phyloP scores from a whole-genome alignment of 768 basidiomycete genomes.

The Phanerochaete sordida region DNA sequence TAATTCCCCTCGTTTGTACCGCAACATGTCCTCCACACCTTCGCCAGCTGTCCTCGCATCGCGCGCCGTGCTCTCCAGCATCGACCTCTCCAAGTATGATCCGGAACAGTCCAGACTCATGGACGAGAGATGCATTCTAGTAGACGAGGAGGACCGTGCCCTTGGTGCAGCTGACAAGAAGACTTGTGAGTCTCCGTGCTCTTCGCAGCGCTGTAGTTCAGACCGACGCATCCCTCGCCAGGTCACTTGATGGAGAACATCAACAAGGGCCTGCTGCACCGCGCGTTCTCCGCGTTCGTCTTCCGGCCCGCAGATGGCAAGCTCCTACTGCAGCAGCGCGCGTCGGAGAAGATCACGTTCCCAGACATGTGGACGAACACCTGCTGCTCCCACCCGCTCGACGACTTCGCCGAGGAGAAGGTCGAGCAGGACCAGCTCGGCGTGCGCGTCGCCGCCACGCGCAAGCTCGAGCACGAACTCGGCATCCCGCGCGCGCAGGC shows the following conservation, averaged over 20 bases:
- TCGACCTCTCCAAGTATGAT: slow-evolving; percentile 85
- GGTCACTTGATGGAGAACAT: slow-evolving; percentile 99
- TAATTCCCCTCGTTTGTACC: slow-evolving; percentile 4
- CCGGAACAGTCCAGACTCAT: slow-evolving; percentile 91
- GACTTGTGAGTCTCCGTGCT: slow-evolving; percentile 61
- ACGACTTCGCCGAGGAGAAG: slow-evolving; percentile 87
- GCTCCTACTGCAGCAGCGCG: slow-evolving; percentile 90
- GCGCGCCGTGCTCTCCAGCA: slow-evolving; percentile 58
- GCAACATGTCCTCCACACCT: slow-evolving; percentile 31
- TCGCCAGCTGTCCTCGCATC: slow-evolving; percentile 65
- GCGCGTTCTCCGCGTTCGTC: slow-evolving; percentile 96
- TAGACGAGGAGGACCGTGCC: slow-evolving; percentile 81
- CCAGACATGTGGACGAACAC: slow-evolving; percentile 99
- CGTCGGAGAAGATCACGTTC: slow-evolving; percentile 99
- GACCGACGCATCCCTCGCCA: slow-evolving; percentile 24
- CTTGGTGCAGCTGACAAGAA: slow-evolving; percentile 94
- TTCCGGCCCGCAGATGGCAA: slow-evolving; percentile 94
- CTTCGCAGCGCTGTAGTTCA: not conserved
- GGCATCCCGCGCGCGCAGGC: slow-evolving; percentile 83
- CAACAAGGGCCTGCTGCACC: slow-evolving; percentile 88
- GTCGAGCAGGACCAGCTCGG: slow-evolving; percentile 74
- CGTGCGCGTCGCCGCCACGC: slow-evolving; percentile 84
- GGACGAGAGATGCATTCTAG: slow-evolving; percentile 93
- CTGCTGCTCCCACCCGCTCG: slow-evolving; percentile 95
- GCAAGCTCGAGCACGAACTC: slow-evolving; percentile 95